Evolutionary conservation across 2,329 filamentous ascomycete species (phyloP).

Genomic region (Hypoxylon sp.): DNA sequence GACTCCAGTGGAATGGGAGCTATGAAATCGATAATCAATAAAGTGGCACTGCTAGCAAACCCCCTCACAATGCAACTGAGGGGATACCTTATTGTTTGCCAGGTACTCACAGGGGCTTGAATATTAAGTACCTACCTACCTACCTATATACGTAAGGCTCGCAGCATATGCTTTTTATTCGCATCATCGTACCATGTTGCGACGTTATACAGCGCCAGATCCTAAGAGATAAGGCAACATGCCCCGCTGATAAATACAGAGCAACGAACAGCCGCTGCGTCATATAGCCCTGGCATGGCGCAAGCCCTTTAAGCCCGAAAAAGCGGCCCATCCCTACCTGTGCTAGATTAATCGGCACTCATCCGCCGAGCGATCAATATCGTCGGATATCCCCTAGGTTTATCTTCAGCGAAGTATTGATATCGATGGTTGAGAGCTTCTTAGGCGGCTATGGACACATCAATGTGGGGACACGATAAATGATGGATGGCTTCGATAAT

Average conservation of each 20-base stretch:
- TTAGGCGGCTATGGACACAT: background rate
- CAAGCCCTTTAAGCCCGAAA: conserved; percentile 20
- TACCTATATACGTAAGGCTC: background rate
- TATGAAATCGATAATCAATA: conserved; percentile 1
- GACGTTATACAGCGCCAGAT: background rate
- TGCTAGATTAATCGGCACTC: background rate
- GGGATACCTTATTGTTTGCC: background rate
- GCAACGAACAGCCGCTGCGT: conserved; percentile 6
- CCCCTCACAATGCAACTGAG: conserved; percentile 15
- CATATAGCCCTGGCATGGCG: conserved; percentile 22
- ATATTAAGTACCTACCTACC: too few species aligned
- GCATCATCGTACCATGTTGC: background rate
- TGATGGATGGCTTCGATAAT: background rate
- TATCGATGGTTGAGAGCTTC: background rate
- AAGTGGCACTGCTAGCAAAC: background rate
- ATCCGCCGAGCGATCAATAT: conserved; percentile 2
- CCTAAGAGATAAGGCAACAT: conserved; percentile 10
- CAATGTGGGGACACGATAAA: background rate
- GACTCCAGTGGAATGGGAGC: background rate
- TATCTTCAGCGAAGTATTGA: background rate
- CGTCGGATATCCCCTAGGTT: background rate
- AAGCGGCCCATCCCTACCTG: background rate
- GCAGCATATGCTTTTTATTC: conserved; percentile 2
- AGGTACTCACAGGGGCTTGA: background rate
- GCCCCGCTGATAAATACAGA: conserved; percentile 10